Base-by-base conservation (phyloP, 169 alveolate genomes). In the Plasmodium falciparum region DNA sequence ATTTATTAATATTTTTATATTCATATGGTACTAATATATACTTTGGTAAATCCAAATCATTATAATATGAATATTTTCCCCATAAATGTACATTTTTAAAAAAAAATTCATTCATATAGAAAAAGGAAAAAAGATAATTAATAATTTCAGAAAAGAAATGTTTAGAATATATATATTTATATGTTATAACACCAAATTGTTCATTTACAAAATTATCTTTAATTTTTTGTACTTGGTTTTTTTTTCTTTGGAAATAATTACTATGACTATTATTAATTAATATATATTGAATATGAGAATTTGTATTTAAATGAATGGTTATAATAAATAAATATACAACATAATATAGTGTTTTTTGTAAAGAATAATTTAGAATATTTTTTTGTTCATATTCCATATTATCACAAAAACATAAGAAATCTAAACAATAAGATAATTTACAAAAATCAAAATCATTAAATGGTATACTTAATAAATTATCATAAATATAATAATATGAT, bases 401-500 rank as follows among this genome's bases (percentile, higher is more conserved):
- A 83, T 83, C 91, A 72, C 88, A 83, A 20, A 72, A 73, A 15
- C 73, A 4, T 47, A 83, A 52, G 24, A 83, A 73, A 54, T 83
- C 91, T 26, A 83, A 17, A 7, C 74, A 45, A 8, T 83, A 83
- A 50, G 85, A 54, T 13, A 73, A 49, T 24, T 83, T 83, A 15
- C 74, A 58, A 20, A 83, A 72, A 13, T 83, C 88, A 59, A 61
- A 73, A 67, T 83, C 91, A 43, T 66, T 83, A 66, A 72, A 83
- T 11, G 91, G 76, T 6, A 83, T 47, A 33, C 33, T 83, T 59
- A 83, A 24, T 17, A 83, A 43, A 67, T 83, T 71, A 13, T 83
- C 91, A 13, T 83, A 71, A 11, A 83, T 65, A 43, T 73, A 73
- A 54, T 73, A 83, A 39, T 83, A 73, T 0, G 91, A 20, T n/a